phyloP scores from a whole-genome alignment of 2,329 filamentous ascomycete genomes.

The Paradendryphiella salina region DNA sequence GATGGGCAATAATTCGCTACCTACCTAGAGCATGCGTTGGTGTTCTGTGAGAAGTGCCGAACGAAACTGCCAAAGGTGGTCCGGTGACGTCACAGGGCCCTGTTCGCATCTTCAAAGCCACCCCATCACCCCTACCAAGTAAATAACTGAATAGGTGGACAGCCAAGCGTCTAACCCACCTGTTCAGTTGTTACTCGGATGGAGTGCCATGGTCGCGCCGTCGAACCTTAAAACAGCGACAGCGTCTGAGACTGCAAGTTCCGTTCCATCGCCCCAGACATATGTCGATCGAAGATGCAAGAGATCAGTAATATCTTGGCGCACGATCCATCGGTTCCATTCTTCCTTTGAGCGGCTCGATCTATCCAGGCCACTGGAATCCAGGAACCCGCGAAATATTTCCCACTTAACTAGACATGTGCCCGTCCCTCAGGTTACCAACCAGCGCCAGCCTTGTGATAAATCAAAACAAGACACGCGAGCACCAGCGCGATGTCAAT shows the following conservation, averaged over 20 bases:
- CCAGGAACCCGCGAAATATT: constrained; percentile 1
- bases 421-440: background rate
- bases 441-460: constrained; percentile 1
- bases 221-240: background rate
- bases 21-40: too few relatives aligned
- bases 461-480: background rate
- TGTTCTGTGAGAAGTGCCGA: too few relatives aligned
- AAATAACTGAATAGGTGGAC: too few relatives aligned
- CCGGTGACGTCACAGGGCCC: too few relatives aligned
- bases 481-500: background rate
- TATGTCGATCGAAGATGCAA: background rate
- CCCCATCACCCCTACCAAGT: too few relatives aligned
- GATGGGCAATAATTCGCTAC: too few relatives aligned
- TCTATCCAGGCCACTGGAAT: constrained; percentile 9
- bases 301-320: background rate
- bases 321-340: constrained; percentile 8
- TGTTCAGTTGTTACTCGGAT: too few relatives aligned
- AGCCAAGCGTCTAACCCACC: too few relatives aligned
- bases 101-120: too few relatives aligned
- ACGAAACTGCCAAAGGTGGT: too few relatives aligned
- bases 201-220: too few relatives aligned
- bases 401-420: background rate
- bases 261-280: background rate
- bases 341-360: constrained; percentile 6
- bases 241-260: background rate